Base-by-base conservation (phyloP, 2,329 filamentous ascomycete genomes). In the Colletotrichum magnum region DNA sequence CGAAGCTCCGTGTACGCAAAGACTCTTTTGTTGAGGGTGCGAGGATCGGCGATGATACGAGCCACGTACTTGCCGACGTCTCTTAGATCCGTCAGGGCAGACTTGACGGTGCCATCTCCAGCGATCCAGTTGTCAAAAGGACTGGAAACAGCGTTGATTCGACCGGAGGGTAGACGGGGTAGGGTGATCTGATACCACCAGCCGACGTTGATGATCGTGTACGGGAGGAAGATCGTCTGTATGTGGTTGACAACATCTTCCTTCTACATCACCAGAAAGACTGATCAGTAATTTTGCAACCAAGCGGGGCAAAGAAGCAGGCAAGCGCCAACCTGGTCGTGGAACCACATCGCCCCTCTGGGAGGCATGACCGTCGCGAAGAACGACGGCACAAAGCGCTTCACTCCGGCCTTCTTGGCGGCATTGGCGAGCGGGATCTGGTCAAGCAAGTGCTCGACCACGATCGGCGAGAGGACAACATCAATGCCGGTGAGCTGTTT, bases 181-280 rank as follows among this genome's bases (percentile, higher is more conserved):
- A 75, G 36, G 28, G 79, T 77, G 36, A 85, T 72, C 72, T 89
- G 86, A 73, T 87, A 86, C 88, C 88, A 90, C 79, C 80, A 88
- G n/a, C 87, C 88, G 13, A 88, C 82, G 70, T 90, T 87, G 58
- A 89, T 83, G 73, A 87, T 78, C 6, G 88, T 89, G 77, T 85
- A 90, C 0, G 86, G 85, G 1, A 90, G 79, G 39, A 79, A 76
- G 2, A 85, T 73, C 62, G 79, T 77, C 72, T 84, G 83, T 68
- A 89, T 79, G 61, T 85, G 81, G 65, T 86, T 81, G 73, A 85
- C 81, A 13, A 88, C 79, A 2, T 79, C 76, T 71, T 89, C 85
- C 79, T 89, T 89, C 63, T 71, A 39, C 6, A 6, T 7, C 4
- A 7, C 6, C 28, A 7, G 7, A 16, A 24, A 15, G 2, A 21